Conservation (phyloP, 2,329 filamentous ascomycete species). For the Hypomyces rosellus region DNA sequence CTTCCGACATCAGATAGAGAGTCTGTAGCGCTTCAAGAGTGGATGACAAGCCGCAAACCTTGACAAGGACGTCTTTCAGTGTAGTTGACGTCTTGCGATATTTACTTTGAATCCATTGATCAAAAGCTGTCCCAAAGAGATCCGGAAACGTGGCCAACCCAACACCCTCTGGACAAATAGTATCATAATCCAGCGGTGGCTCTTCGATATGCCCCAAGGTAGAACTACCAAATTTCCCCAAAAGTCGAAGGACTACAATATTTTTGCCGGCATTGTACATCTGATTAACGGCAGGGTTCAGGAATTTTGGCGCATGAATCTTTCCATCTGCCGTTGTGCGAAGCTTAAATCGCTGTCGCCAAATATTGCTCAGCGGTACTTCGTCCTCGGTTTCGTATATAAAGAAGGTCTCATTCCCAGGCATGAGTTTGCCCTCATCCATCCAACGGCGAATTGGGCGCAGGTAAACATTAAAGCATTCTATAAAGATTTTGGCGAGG, state of each 20-base stretch:
- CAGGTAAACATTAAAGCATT: constrained; percentile 77
- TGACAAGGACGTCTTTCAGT: constrained; percentile 60
- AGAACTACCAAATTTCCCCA: constrained; percentile 48
- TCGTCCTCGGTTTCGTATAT: constrained; percentile 53
- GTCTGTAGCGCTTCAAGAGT: constrained; percentile 61
- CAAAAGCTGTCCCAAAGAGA: constrained; percentile 64
- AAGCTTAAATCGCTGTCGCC: constrained; percentile 69
- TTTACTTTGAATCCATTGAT: constrained; percentile 69
- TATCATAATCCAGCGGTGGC: constrained; percentile 49
- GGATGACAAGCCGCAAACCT: constrained; percentile 59
- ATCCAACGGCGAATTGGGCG: constrained; percentile 79
- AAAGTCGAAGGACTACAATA: constrained; percentile 71
- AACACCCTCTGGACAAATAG: constrained; percentile 43
- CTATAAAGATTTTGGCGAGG: constrained; percentile 65
- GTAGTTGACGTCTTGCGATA: constrained; percentile 62
- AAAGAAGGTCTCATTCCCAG: constrained; percentile 68
- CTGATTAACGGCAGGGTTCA: constrained; percentile 60
- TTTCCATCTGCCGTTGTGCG: constrained; percentile 52
- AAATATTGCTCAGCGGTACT: constrained; percentile 59
- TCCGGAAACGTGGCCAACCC: constrained; percentile 65
- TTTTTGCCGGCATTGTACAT: constrained; percentile 89
- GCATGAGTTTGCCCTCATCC: constrained; percentile 64
- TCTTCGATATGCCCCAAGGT: constrained; percentile 28
- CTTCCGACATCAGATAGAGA: constrained; percentile 73
- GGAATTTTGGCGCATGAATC: constrained; percentile 66